Base-by-base conservation (phyloP, 805 yeast species). In the Metschnikowia noctiluminum region DNA sequence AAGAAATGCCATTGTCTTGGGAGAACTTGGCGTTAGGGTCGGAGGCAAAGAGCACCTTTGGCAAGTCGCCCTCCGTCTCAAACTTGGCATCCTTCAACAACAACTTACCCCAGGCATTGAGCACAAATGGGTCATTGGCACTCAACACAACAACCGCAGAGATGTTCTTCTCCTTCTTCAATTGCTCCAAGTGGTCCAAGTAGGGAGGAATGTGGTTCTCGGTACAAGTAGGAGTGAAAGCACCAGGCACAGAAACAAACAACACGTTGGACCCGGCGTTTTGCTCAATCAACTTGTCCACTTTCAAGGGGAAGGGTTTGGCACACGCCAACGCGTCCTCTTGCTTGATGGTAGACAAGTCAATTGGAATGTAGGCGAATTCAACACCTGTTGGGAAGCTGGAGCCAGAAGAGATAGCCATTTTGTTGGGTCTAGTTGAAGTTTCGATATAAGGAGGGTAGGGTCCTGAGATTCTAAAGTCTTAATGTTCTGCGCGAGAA, bases 171-270 rank as follows among this genome's bases (percentile, higher is more conserved):
- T 59, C 56, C 49, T 61, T 61, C 49, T 58, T 59, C 54, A 73
- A 62, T 28, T 60, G 46, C 14, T 53, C 56, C 57, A 70, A 60
- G 51, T 69, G 57, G 43, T 49, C 49, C 53, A 73, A 62, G 54
- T 58, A 64, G 15, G 69, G 71, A 6, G 78, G 78, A 41, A 73
- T 63, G 59, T 73, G 78, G 55, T 66, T 62, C 53, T 70, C 77
- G 26, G 76, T 71, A 51, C 78, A 73, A 2, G 73, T 63, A n/a
- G 77, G 76, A 8, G 76, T 69, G 59, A 71, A 71, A 1, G 75
- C 73, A 28, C 74, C 76, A 7, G 78, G 78, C 28, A 71, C 74
- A 10, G 74, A 58, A 16, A 73, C 72, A 41, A 71, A 54, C 42
- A 70, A 57, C 6, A 69, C 58, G 39, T 62, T 64, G 26, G 63